Percentiles rank a stretch among this genome's conserved stretches.
Evolutionary conservation across 495 filamentous ascomycete species (phyloP).

Genomic region (Friedmanniomyces endolithicus): DNA sequence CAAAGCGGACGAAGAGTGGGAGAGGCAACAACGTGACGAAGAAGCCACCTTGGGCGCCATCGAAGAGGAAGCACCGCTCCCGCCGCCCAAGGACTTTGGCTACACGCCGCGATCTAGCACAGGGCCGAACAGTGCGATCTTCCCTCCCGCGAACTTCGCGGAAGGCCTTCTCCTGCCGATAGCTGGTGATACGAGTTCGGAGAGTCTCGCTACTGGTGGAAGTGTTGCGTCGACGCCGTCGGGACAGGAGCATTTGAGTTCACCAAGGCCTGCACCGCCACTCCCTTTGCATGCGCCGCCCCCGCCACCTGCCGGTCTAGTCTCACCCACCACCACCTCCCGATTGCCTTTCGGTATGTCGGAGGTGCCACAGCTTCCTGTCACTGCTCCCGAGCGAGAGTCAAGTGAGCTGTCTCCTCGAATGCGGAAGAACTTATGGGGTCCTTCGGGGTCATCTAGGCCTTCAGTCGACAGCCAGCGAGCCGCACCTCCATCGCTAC

Average conservation of each 20-base stretch:
- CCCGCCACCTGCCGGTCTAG: conserved; percentile 2
- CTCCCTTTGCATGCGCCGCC: conserved; percentile 15
- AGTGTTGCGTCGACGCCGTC: conserved; percentile 27
- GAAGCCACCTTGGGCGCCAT: conserved; percentile 7
- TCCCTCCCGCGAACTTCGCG: conserved; percentile 3
- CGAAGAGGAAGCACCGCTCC: conserved; percentile 16
- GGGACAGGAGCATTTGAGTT: conserved; percentile 19
- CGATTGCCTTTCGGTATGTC: conserved; percentile 6
- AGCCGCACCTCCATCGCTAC: conserved; percentile 8
- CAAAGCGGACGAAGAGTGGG: conserved; percentile 23
- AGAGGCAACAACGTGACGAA: conserved; percentile 9
- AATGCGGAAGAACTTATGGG: conserved; percentile 13
- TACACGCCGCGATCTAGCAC: conserved; percentile 19
- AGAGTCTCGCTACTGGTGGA: not conserved
- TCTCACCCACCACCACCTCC: not conserved
- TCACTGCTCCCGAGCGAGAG: conserved; percentile 5
- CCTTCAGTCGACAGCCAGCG: conserved; percentile 17
- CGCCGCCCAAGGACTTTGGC: conserved; percentile 26
- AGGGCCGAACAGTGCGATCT: conserved; percentile 10
- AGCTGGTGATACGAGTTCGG: not conserved
- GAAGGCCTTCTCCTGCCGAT: conserved; percentile 14
- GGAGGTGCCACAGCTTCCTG: not conserved
- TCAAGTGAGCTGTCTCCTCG: conserved; percentile 17
- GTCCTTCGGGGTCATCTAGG: conserved; percentile 10
- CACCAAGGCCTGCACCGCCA: conserved; percentile 13